Conservation (phyloP, 352 stramenopile genomes). For the Phytophthora sp. region DNA sequence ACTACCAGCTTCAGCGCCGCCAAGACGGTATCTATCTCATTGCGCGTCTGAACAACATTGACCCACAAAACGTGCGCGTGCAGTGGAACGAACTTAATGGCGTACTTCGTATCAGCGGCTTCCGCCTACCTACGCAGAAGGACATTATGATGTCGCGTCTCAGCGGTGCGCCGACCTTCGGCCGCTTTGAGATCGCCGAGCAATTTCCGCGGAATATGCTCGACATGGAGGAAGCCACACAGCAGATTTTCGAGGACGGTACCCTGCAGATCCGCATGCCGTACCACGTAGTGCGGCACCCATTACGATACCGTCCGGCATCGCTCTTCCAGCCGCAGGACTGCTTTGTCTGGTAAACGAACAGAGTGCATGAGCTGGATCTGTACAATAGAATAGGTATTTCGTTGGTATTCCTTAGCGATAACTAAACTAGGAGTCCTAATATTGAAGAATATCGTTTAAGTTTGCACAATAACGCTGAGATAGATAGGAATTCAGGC, state of each 20-base stretch:
- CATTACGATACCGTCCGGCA: conserved; percentile 35
- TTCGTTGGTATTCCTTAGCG: no score
- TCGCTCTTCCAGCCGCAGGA: conserved; percentile 47
- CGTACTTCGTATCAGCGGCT: conserved; percentile 51
- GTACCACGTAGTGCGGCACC: conserved; percentile 45
- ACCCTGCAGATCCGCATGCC: conserved; percentile 67
- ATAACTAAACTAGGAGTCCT: no score
- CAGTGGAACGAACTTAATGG: conserved; percentile 49
- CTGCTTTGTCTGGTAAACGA: conserved; percentile 48
- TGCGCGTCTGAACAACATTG: conserved; percentile 35
- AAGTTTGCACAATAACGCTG: no score
- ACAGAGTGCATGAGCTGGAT: background rate
- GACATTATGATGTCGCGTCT: conserved; percentile 62
- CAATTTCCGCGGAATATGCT: conserved; percentile 51
- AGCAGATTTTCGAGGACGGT: conserved; percentile 52
- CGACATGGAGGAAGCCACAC: conserved; percentile 59
- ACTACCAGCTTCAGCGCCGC: conserved; percentile 65
- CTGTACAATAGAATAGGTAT: conserved; percentile 28
- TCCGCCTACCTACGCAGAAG: conserved; percentile 62
- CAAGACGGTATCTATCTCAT: conserved; percentile 54
- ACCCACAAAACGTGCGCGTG: conserved; percentile 47
- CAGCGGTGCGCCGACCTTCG: conserved; percentile 60
- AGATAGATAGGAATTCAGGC: no score
- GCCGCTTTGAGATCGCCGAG: conserved; percentile 71
- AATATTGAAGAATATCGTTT: no score